Conservation (phyloP, 495 filamentous ascomycete species). For the Penicillium riverlandense region DNA sequence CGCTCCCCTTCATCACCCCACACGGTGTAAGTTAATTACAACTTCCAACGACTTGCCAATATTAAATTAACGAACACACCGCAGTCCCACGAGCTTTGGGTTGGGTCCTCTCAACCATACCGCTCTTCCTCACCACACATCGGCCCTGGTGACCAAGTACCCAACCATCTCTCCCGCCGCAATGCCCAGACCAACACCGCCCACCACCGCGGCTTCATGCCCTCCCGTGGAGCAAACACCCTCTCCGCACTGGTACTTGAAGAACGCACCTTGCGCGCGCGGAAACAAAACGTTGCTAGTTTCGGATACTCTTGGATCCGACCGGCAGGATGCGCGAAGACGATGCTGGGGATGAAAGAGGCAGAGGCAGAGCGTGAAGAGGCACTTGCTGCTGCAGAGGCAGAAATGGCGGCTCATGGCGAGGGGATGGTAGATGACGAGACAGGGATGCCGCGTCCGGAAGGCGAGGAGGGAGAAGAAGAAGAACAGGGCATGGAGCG, state of each 20-base stretch:
- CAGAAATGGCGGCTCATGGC: slow-evolving; percentile 60
- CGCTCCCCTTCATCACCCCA: slow-evolving; percentile 65
- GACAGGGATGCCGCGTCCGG: slow-evolving; percentile 14
- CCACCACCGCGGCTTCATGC: slow-evolving; percentile 19
- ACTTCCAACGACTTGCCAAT: no score
- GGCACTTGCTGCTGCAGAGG: slow-evolving; percentile 59
- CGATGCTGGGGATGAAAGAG: slow-evolving; percentile 67
- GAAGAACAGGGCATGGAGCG: slow-evolving; percentile 33
- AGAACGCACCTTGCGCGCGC: slow-evolving; percentile 58
- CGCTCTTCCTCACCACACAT: slow-evolving; percentile 26
- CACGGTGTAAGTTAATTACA: slow-evolving; percentile 51
- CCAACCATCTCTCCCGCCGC: slow-evolving; percentile 22
- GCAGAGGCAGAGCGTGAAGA: slow-evolving; percentile 75
- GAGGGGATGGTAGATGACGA: slow-evolving; percentile 36
- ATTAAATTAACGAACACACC: background rate
- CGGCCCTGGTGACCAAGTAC: slow-evolving; percentile 6
- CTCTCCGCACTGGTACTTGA: slow-evolving; percentile 60
- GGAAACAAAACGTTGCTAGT: slow-evolving; percentile 64
- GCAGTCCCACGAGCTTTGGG: slow-evolving; percentile 67
- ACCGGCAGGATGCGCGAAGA: slow-evolving; percentile 69
- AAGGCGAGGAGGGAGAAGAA: slow-evolving; percentile 22
- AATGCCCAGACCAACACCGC: slow-evolving; percentile 13
- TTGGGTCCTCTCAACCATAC: slow-evolving; percentile 45
- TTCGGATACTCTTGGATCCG: slow-evolving; percentile 75
- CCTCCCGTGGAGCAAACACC: slow-evolving; percentile 20